A percentile compares a stretch with the other conserved stretches of the same genome.
phyloP scores from a whole-genome alignment of 805 yeast species.

The Hanseniaspora pseudoguilliermondii region DNA sequence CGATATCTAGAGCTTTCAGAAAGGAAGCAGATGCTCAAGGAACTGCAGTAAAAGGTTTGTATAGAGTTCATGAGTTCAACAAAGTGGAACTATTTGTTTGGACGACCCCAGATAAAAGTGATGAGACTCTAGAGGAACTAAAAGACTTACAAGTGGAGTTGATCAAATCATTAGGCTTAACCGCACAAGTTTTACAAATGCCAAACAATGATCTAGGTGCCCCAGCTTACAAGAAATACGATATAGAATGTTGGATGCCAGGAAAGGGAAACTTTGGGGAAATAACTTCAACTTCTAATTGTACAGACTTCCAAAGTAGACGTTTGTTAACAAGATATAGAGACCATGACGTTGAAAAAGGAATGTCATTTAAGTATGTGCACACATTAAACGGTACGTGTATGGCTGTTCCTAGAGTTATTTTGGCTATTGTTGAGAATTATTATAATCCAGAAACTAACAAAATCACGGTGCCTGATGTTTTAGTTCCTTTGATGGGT shows the following conservation, averaged over 20 bases:
- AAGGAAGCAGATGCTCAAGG: conserved; percentile 98
- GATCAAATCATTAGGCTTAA: conserved; percentile 54
- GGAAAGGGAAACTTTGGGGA: conserved; percentile 92
- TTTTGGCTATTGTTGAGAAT: conserved; percentile 82
- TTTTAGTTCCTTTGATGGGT: conserved; percentile 57
- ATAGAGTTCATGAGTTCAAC: conserved; percentile 91
- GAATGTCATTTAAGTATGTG: conserved; percentile 32
- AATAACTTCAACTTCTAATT: conserved; percentile 78
- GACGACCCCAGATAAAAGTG: conserved; percentile 38
- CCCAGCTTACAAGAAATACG: conserved; percentile 83
- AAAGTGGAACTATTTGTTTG: conserved; percentile 85
- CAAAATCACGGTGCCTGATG: conserved; percentile 51
- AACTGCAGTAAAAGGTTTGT: conserved; percentile 77
- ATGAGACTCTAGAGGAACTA: conserved; percentile 44
- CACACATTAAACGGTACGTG: conserved; percentile 93
- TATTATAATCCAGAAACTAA: conserved; percentile 49
- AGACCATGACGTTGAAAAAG: conserved; percentile 21
- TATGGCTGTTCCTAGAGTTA: conserved; percentile 83
- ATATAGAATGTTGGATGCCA: conserved; percentile 97
- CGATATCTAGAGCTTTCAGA: conserved; percentile 74
- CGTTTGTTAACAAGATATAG: conserved; percentile 58
- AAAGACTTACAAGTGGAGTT: conserved; percentile 53
- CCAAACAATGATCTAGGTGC: conserved; percentile 86
- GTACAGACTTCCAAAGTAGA: conserved; percentile 82
- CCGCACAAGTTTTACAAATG: conserved; percentile 74